Evolutionary conservation across 108 stramenopile species (phyloP), one percentile per base, ranked within the genome.

Genomic region (Nitzschia sp.): DNA sequence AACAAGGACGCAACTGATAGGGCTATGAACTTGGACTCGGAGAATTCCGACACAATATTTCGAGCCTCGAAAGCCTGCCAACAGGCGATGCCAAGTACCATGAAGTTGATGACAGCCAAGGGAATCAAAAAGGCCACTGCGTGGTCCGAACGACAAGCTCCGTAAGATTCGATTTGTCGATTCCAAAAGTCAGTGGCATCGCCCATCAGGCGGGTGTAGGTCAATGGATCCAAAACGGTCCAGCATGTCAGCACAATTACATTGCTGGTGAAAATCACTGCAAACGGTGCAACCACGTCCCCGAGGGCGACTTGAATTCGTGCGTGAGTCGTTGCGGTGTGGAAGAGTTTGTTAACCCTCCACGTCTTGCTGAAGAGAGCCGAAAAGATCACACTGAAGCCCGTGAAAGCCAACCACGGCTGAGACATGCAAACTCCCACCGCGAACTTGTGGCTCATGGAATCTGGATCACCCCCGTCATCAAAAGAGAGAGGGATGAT

Each of bases 211-310:
- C 84, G 69, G 2, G 18, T 15, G 36, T 74, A 85, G 46, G 46
- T 55, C 13, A 82, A 31, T 24, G 84, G 77, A 59, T 79, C 79
- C 13, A 85, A 21, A 11, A 60, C 36, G 17, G 87, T 88, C 87
- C 87, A 88, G 18, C 45, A 63, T 46, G 66, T 31, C 30, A 88
- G 62, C 4, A 85, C 46, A 15, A 70, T 59, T 1, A 72, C n/a
- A 46, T 82, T 85, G 0, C 34, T 48, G 3, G 72, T 49, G 46
- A 88, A 38, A 3, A 85, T 21, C 11, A 70, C 23, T 18, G 64
- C 42, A 33, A 83, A 80, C 1, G 87, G 87, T 9, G 54, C 33
- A 2, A 88, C 56, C 17, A 85, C 87, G 60, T 85, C 87, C 48
- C 46, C 54, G 5, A 61, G 72, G 33, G 60, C 62, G 18, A 88